Evolutionary conservation across 2,329 filamentous ascomycete genomes (phyloP), one percentile per base, ranked within the genome.

Genomic region (Byssothecium circinans): DNA sequence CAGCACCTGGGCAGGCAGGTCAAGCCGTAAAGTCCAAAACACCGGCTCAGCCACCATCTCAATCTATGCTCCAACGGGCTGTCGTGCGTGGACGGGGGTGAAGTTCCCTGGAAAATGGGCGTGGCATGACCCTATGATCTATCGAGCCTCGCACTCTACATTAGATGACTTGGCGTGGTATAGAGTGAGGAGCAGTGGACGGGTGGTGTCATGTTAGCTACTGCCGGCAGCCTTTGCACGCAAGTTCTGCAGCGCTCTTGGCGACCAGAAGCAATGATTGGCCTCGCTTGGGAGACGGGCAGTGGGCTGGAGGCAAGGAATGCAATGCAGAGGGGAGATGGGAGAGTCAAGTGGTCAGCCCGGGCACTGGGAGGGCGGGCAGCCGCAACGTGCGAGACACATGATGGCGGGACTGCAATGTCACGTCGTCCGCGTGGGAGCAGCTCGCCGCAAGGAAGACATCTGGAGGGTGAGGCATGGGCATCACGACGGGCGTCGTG

Each of bases 331-430:
- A 57, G 55, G 60, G 49, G 41, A 51, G 51, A 56, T 45, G 41
- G 18, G 25, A 32, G 29, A 14, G 29, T 32, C 29, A 32, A 46
- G 36, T 52, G 45, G 40, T 50, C 49, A 47, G 52, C 52, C 29
- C 12, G 29, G 29, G 12, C 29, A 32, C 29, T 32, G 29, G 29
- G 29, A 32, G 29, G 29, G 29, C 6, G 29, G 62, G 57, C 30
- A 53, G 60, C 55, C 39, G 62, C 61, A 67, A 69, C 65, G 65
- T 69, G 65, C 62, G 55, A 67, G 63, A 62, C 62, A 68, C 60
- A 65, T 60, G 64, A 46, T 45, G 49, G 50, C 57, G 60, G 61
- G 54, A 61, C 47, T 41, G 54, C 49, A 46, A 67, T 58, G 62
- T 60, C 57, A 68, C 64, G 49, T 45, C 54, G 48, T 49, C 38